Base-by-base conservation (phyloP, 83 land plant species). In the Picea abies region DNA sequence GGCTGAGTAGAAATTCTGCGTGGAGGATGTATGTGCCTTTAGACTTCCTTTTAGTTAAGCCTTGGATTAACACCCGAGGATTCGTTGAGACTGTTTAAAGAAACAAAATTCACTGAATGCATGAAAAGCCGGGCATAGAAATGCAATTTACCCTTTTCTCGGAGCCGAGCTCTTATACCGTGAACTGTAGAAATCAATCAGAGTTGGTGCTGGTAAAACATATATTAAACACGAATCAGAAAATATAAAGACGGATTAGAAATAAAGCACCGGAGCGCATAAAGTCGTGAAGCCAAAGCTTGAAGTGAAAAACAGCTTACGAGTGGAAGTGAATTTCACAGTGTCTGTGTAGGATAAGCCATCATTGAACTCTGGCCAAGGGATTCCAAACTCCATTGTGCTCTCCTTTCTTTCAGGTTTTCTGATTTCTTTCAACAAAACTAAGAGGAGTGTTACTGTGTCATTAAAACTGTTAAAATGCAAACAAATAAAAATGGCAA, bases 331-430 rank as follows among this genome's bases (percentile, higher is more conserved):
- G 19, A 82, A 25, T 17, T 68, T 62, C 78, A 92, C 85, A 71
- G 83, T 67, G 89, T 92, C 93, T 79, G 82, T 61, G 84, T 92
- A 92, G 82, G 71, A 37, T 16, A 92, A 60, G 22, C 94, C 92
- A 72, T 88, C 86, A 83, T 92, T 88, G 62, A 88, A 81, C 0
- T 92, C 91, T 17, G 91, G 92, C 92, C 94, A 92, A 2, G 92
- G 88, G 14, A 69, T 19, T 0, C 94, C 92, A 81, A 92, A 82
- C 61, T 52, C 49, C 79, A 76, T 47, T 76, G 16, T 3, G 16
- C 6, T 52, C 12, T 19, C 69, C 22, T 52, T 52, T 52, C 14
- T 52, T 10, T 11, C 58, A 10, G 58, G 58, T 11, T 52, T 44
- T 44, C 3, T 12, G 3, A 52, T 52, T 52, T 52, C 14, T 52